A percentile compares a stretch with the other conserved stretches of the same genome.
These are phyloP conservation scores for Thalassiosira livingstoniorum DNA, from an alignment of 352 stramenopile genomes.

Conservation along the genomic window DNA sequence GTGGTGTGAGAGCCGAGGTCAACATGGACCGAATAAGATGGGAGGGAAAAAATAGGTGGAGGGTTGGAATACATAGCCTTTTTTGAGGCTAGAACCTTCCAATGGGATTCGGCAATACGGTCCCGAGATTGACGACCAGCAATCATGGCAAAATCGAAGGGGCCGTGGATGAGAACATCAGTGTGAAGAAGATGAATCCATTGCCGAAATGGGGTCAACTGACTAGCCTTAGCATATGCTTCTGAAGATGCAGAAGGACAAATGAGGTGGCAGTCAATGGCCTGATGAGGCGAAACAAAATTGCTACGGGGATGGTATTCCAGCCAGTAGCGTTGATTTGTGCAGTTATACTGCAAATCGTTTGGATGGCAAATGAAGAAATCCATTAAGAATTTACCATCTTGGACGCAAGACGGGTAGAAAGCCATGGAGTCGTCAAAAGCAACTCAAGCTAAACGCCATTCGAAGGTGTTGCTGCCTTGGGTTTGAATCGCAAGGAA, in stretches of 20 bases:
- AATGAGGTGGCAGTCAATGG: slow-evolving; percentile 10
- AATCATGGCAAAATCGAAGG: slow-evolving; percentile 23
- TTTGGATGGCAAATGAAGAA: slow-evolving; percentile 8
- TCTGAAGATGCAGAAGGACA: slow-evolving; percentile 4
- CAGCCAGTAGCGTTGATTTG: slow-evolving; percentile 27
- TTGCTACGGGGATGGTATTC: slow-evolving; percentile 8
- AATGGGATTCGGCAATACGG: background rate
- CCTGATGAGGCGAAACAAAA: background rate
- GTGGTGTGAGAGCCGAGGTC: background rate
- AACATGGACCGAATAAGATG: background rate
- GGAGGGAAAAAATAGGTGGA: background rate
- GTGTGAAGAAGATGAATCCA: slow-evolving; percentile 4
- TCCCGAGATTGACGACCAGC: slow-evolving; percentile 7
- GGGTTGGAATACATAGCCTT: background rate
- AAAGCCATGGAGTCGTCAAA: background rate
- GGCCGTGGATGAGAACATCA: slow-evolving; percentile 13
- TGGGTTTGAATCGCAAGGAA: slow-evolving; percentile 1
- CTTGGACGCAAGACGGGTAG: slow-evolving; percentile 2
- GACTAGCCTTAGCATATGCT: background rate
- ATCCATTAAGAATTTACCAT: slow-evolving; percentile 13
- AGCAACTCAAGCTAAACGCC: background rate
- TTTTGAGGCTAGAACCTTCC: background rate
- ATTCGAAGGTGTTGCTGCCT: background rate
- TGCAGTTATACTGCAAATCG: background rate
- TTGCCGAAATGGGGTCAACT: background rate